Evolutionary conservation across 768 basidiomycete species (phyloP), one percentile per base, ranked within the genome.

Genomic region (Naematelia encephala): DNA sequence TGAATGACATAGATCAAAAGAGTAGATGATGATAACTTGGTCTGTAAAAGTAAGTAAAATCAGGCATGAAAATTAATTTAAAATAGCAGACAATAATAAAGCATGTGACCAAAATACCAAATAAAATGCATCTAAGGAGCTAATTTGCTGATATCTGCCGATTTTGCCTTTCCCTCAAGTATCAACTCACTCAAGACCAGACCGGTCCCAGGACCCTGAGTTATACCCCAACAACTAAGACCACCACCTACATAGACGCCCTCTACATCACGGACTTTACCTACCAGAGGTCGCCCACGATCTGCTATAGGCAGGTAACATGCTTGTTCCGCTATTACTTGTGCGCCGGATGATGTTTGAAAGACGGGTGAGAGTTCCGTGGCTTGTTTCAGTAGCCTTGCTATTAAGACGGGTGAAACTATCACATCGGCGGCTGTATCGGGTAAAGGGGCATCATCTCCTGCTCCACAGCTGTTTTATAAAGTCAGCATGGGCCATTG

Each of bases 381-480:
- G 19, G 77, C 73, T 63, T 80, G 77, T 5, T 55, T 50, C 45
- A 77, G 60, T 21, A 80, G 71, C 57, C 83, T 83, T 1, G 80
- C 67, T 39, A 89, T 87, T 2, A 86, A 84, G 1, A 54, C 54
- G 12, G 77, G 49, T 53, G 87, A 85, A 8, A 87, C 83, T 14
- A 73, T 68, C 1, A 91, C 89, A n/a, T 85, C 82, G 60, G 91
- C 87, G 8, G 90, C 88, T 22, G 79, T 84, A 0, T 78, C 70
- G 1, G 90, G 89, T 4, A 94, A 82, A 1, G 82, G 80, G 2
- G 82, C 82, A 67, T 86, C 82, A 74, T 92, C 90, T 21, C 87
- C 87, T 5, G 87, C 83, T 1, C 89, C 88, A 75, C 90, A 93
- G 19, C 84, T 86, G 71, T 87, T n/a, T n/a, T n/a, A n/a, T 16